Evolutionary conservation across 768 basidiomycete species (phyloP), one percentile per base, ranked within the genome.

Genomic region (Lactarius psammicola): DNA sequence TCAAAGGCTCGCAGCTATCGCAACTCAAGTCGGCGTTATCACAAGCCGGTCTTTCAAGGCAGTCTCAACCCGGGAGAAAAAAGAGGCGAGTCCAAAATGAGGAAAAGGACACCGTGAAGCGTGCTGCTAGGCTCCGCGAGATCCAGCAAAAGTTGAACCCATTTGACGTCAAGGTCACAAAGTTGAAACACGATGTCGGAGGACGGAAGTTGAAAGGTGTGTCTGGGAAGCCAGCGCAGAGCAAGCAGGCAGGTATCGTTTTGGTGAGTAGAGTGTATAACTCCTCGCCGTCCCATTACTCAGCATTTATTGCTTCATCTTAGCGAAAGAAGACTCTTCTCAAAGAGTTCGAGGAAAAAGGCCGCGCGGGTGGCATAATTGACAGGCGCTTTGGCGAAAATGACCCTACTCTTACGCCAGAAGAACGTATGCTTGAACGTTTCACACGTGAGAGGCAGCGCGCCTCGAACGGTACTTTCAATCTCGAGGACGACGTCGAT

Each of bases 351-450:
- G 85, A 93, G 66, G 85, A 90, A 58, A 89, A 87, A 69, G 87
- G 85, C 56, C 89, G 87, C 68, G 87, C 90, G 11, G 95, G 95
- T 6, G 92, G 95, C 6, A 88, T 99, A 64, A 79, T 95, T 63
- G 97, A 99, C 77, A 85, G 93, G 59, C 89, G 97, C 23, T 98
- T 98, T 74, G 97, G 97, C 78, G 97, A 99, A 83, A 88, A 92
- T 73, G 88, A 98, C 68, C 88, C 95, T 2, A 83, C 87, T 11
- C 87, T 98, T 84, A 88, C 91, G n/a, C 80, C 94, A 36, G 97
- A 99, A 75, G 96, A 98, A 70, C 89, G 94, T 67, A 98, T 98
- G 89, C 82, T 98, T 42, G 95, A 96, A 76, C 89, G 97, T 34
- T 98, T 98, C 75, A 98, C 95, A 11, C 84, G 84, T 69, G 95